Conservation (phyloP, 2,329 filamentous ascomycete species). For the Elsinoe perseae region DNA sequence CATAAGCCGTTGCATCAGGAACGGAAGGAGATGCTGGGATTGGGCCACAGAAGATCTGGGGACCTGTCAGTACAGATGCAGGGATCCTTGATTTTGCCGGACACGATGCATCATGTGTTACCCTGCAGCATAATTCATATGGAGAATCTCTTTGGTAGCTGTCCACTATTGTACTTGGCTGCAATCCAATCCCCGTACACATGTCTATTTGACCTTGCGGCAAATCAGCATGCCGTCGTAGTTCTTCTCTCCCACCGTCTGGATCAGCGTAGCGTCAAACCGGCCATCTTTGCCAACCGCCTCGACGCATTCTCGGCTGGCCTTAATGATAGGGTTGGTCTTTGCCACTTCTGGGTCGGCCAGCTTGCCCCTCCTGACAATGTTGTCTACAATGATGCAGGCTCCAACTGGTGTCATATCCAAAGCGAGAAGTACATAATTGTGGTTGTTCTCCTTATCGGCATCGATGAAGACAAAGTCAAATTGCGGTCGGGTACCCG, state of each 20-base stretch:
- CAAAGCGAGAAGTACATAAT: constrained; percentile 31
- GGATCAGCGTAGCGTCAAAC: constrained; percentile 37
- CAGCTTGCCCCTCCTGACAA: constrained; percentile 37
- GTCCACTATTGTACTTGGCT: not conserved
- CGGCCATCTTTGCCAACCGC: constrained; percentile 35
- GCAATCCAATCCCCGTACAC: not conserved
- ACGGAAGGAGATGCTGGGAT: constrained; percentile 10
- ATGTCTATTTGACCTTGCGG: constrained; percentile 8
- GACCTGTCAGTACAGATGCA: not conserved
- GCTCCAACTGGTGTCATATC: constrained; percentile 36
- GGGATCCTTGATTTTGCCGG: not conserved
- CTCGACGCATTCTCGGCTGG: constrained; percentile 33
- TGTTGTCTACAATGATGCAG: constrained; percentile 45
- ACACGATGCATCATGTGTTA: not conserved
- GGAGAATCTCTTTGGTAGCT: not conserved
- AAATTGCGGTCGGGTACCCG: constrained; percentile 35
- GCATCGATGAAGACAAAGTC: constrained; percentile 50
- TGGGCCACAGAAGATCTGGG: not conserved
- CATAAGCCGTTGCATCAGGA: constrained; percentile 1
- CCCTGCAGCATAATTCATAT: not conserved
- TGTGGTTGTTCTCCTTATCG: constrained; percentile 43
- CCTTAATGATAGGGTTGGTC: constrained; percentile 24
- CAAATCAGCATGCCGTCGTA: constrained; percentile 34
- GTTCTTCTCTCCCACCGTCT: constrained; percentile 40
- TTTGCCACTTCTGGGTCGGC: constrained; percentile 24